A percentile compares a stretch with the other conserved stretches of the same genome.
These are phyloP conservation scores for Amanita brunnescens DNA, from an alignment of 768 basidiomycete species.

Conservation along the genomic window DNA sequence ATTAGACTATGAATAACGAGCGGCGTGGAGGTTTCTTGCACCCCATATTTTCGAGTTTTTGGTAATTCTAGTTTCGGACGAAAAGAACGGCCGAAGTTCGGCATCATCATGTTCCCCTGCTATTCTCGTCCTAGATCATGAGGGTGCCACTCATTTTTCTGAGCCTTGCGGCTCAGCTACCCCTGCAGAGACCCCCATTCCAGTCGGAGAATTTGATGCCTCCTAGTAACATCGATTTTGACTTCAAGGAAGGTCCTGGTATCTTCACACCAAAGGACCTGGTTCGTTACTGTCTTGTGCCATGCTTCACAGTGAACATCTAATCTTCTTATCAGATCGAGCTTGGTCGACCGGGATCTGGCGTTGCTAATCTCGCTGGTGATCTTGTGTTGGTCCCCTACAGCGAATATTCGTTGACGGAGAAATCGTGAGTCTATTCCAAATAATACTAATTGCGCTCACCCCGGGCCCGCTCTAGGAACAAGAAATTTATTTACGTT, in stretches of 20 bases:
- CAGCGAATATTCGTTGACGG: constrained; percentile 62
- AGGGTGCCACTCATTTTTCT: constrained; percentile 46
- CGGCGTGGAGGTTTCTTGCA: too few species aligned
- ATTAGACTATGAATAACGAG: too few species aligned
- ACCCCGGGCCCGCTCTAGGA: constrained; percentile 33
- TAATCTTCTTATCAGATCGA: constrained; percentile 27
- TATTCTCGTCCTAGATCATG: constrained; percentile 24
- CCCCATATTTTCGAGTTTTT: too few species aligned
- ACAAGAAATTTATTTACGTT: constrained; percentile 59
- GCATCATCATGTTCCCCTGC: too few species aligned
- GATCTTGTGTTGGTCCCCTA: constrained; percentile 60
- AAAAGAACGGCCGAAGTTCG: not conserved
- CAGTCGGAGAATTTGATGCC: constrained; percentile 17
- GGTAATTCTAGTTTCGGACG: too few species aligned
- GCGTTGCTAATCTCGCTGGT: constrained; percentile 58
- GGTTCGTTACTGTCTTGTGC: constrained; percentile 16
- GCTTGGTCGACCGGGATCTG: constrained; percentile 57
- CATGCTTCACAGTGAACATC: not conserved
- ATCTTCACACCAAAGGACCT: constrained; percentile 67
- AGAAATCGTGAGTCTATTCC: constrained; percentile 51
- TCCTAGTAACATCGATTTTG: constrained; percentile 31
- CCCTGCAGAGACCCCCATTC: constrained; percentile 26
- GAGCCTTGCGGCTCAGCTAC: constrained; percentile 47
- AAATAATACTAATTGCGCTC: not conserved
- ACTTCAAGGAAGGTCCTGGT: constrained; percentile 48